phyloP scores from a whole-genome alignment of 345 rosid genomes.

The Linum tenue region DNA sequence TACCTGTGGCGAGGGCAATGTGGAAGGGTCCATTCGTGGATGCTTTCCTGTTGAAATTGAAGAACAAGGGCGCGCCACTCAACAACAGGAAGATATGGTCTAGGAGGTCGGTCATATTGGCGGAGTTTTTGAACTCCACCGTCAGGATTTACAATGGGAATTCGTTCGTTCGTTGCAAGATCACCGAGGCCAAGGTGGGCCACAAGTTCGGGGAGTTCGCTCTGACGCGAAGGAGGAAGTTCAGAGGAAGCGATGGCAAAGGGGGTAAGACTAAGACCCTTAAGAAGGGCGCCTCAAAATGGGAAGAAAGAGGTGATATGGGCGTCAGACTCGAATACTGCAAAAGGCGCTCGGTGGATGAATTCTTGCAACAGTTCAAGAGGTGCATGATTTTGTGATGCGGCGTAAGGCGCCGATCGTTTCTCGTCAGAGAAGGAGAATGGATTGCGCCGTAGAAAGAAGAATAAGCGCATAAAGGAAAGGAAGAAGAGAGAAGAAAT shows the following conservation, averaged over 20 bases:
- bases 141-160: slow-evolving; percentile 41
- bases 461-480: too few relatives aligned
- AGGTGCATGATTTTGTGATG: too few relatives aligned
- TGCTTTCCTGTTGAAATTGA: slow-evolving; percentile 29
- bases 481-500: too few relatives aligned
- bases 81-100: slow-evolving; percentile 36
- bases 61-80: slow-evolving; percentile 16
- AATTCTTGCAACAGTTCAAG: too few relatives aligned
- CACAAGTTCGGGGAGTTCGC: slow-evolving; percentile 49
- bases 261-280: neutral
- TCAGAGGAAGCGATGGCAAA: neutral
- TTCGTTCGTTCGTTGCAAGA: slow-evolving; percentile 35
- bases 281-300: too few relatives aligned
- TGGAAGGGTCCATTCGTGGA: too few relatives aligned
- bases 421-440: too few relatives aligned
- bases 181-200: slow-evolving; percentile 43
- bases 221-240: slow-evolving; percentile 27
- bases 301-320: too few relatives aligned
- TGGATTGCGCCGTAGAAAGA: too few relatives aligned
- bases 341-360: too few relatives aligned
- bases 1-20: slow-evolving; percentile 28
- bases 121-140: slow-evolving; percentile 30
- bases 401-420: too few relatives aligned
- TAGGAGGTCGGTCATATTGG: slow-evolving; percentile 36
- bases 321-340: too few relatives aligned